A percentile compares a stretch with the other conserved stretches of the same genome.
These are phyloP conservation scores for Chrysosporium queenslandicum DNA, from an alignment of 2,329 filamentous ascomycete species.

Conservation along the genomic window DNA sequence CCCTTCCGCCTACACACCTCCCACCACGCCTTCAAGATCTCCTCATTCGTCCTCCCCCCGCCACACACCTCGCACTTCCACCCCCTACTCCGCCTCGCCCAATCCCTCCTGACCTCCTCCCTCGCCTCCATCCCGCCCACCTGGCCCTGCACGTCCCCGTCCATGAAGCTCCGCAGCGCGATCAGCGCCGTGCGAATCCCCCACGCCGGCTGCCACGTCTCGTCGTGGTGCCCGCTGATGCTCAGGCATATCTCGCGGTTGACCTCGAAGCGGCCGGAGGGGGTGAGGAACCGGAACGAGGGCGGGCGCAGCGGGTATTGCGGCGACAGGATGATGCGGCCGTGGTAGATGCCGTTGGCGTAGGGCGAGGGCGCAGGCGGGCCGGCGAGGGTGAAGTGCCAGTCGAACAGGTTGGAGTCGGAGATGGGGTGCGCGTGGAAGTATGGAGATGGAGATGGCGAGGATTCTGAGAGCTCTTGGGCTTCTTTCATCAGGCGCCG, in stretches of 20 bases:
- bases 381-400: constrained; percentile 95
- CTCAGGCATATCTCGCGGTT: constrained; percentile 95
- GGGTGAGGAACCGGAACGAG: constrained; percentile 89
- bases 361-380: constrained; percentile 71
- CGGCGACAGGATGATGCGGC: constrained; percentile 80
- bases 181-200: constrained; percentile 80
- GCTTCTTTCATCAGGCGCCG: constrained; percentile 63
- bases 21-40: constrained; percentile 63
- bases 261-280: constrained; percentile 83
- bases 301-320: constrained; percentile 87
- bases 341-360: constrained; percentile 79
- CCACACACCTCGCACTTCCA: constrained; percentile 62
- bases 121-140: constrained; percentile 76
- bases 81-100: constrained; percentile 55
- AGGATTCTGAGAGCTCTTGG: constrained; percentile 64
- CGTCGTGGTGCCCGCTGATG: constrained; percentile 91
- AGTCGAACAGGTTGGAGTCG: constrained; percentile 88
- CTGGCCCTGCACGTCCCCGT: constrained; percentile 77
- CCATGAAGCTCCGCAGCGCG: constrained; percentile 81
- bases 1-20: constrained; percentile 43
- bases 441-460: constrained; percentile 67
- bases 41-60: constrained; percentile 54
- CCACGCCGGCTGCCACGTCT: constrained; percentile 98
- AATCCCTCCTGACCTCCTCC: constrained; percentile 54
- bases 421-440: constrained; percentile 70